Base-by-base conservation (phyloP, 352 stramenopile genomes). In the Saprolegnia parasitica region DNA sequence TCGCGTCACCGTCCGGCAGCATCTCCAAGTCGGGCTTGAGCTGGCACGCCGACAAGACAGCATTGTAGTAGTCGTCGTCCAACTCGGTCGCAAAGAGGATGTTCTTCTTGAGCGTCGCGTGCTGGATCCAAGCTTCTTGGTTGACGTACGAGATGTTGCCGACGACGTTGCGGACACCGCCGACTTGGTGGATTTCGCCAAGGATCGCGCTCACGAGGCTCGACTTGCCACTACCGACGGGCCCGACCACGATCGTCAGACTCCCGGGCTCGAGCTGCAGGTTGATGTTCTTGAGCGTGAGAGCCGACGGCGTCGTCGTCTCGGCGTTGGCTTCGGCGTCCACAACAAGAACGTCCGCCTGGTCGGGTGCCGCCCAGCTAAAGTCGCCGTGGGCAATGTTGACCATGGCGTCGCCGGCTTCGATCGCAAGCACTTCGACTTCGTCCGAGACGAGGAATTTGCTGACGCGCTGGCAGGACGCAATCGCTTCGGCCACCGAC, bases 21-120 rank as follows among this genome's bases (percentile, higher is more conserved):
- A 98, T 85, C 49, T 77, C 76, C 37, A 98, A 72, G 73, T 98
- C 96, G 56, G 91, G 86, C 16, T 80, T 74, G 23, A 98, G 76
- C 26, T 90, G 83, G 64, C 90, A 98, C 9, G 80, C 78, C 35
- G 76, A 74, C 39, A 95, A 78, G 50, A 92, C 83, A 54, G 81
- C 74, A 15, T 95, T 55, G 71, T 90, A 91, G 29, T 78, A 71
- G 20, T 62, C 62, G 2, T 74, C 45, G 24, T 85, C 77, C 21
- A 81, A 85, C 8, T 77, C 68, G 21, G 75, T 56, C 5, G 76
- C 83, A 49, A 85, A 85, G 39, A 65, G 73, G 57, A 85, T 81
- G 65, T 83, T 83, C 21, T 85, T 78, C n/a, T 74, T 73, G 24
- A 85, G 65, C 0, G 71, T 79, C 50, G 75, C 72, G 65, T 78